phyloP scores from a whole-genome alignment of 2,329 filamentous ascomycete genomes.

The Verticillium tricorpus region DNA sequence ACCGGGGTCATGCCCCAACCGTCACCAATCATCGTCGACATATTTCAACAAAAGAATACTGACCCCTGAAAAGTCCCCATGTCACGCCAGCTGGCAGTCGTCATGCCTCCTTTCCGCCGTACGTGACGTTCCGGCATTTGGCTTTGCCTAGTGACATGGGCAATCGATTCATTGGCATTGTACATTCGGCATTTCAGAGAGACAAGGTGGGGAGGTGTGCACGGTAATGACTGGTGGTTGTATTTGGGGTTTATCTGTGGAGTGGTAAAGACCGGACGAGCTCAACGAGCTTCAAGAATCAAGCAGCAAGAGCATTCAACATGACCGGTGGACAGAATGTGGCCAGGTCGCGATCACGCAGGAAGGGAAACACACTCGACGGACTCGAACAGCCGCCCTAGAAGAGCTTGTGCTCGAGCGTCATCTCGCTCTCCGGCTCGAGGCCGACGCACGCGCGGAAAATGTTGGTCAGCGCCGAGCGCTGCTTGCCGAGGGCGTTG shows the following conservation, averaged over 20 bases:
- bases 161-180: no score
- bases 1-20: background rate
- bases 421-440: constrained; percentile 98
- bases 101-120: background rate
- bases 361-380: no score
- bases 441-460: constrained; percentile 96
- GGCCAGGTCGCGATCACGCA: background rate
- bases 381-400: constrained; percentile 27
- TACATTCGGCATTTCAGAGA: background rate
- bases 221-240: background rate
- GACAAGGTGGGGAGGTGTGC: background rate
- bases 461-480: constrained; percentile 91
- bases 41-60: background rate
- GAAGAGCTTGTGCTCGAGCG: constrained; percentile 96
- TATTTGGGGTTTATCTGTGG: background rate
- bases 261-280: background rate
- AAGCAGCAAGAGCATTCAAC: background rate
- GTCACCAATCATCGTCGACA: background rate
- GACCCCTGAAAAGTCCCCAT: background rate
- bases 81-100: background rate
- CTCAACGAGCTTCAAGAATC: background rate
- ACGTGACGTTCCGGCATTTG: background rate
- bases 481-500: constrained; percentile 95
- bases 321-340: background rate
- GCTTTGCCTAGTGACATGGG: no score